These are phyloP conservation scores for Citrus maxima DNA, from an alignment of 345 rosid species.

Conservation along the genomic window DNA sequence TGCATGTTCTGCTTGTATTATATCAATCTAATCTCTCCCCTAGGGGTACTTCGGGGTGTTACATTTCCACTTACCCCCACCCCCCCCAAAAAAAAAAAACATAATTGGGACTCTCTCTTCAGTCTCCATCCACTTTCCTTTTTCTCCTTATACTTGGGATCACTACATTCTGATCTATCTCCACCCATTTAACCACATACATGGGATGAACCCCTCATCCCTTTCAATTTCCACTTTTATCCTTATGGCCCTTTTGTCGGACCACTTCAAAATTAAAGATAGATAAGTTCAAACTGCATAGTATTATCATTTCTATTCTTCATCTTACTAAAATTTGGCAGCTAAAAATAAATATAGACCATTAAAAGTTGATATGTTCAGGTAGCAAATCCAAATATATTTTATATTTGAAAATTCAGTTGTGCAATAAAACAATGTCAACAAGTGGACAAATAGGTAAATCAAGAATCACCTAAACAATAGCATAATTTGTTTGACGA, in stretches of 20 bases:
- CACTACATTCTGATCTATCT: background rate
- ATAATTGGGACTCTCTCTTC: background rate
- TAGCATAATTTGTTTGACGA: background rate
- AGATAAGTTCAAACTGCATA: background rate
- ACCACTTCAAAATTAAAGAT: background rate
- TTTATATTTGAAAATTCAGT: background rate
- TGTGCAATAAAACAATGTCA: background rate
- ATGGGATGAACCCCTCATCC: background rate
- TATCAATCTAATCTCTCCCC: too few relatives aligned
- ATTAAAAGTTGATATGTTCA: background rate
- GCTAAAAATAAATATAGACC: background rate
- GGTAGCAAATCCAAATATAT: background rate
- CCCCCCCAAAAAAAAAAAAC: too few relatives aligned
- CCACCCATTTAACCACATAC: background rate
- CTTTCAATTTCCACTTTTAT: background rate
- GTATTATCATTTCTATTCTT: background rate
- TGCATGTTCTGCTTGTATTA: background rate
- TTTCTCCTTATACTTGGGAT: background rate
- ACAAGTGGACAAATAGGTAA: background rate
- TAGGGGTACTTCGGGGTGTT: too few relatives aligned
- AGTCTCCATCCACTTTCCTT: background rate
- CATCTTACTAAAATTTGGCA: background rate
- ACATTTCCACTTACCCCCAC: too few relatives aligned
- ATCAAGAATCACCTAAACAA: background rate
- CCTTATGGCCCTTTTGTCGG: background rate